Base-by-base conservation (phyloP, 202 grass and related monocot species). In the Setaria viridis region DNA sequence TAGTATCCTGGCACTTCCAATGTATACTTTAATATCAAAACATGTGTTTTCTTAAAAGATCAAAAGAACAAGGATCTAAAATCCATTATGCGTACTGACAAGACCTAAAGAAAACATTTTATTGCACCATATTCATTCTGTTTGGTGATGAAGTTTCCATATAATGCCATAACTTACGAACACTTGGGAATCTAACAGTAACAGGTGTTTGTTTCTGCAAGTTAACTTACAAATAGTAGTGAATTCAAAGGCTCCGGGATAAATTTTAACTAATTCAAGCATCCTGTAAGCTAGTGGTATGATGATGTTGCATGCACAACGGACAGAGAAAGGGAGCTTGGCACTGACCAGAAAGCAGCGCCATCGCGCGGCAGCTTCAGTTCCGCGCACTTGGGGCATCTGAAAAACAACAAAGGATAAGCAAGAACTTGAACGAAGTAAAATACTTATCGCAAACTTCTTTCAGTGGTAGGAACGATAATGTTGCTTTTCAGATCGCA, bases 271-370 rank as follows among this genome's bases (percentile, higher is more conserved):
- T 80, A 21, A 46, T 16, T 5, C 67, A 43, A 32, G 13, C 35
- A 33, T 69, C n/a, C 4, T n/a, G 4, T 6, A 9, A 76, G 53
- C 64, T 10, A 37, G 32, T 69, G 70, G 30, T 15, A 76, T 17
- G 8, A 60, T 17, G 53, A 65, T 57, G 35, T 62, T 2, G 13
- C 57, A 21, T 85, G 55, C 10, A 54, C 25, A 60, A 47, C 37
- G 41, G 37, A 62, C 25, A n/a, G 4, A 48, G 3, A 67, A 62
- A n/a, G 4, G 4, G 41, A n/a, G 45, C 45, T 34, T 62, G 37
- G 21, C 6, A 87, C 97, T 76, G 56, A 99, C 97, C 97, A 99
- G 89, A 99, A 99, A 89, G 93, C 87, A 78, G 97, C 81, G 69
- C 42, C 87, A 88, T 94, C 93, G 13, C 94, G 97, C 7, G 92